Conservation (phyloP, 345 rosid species). For the Acer negundo region DNA sequence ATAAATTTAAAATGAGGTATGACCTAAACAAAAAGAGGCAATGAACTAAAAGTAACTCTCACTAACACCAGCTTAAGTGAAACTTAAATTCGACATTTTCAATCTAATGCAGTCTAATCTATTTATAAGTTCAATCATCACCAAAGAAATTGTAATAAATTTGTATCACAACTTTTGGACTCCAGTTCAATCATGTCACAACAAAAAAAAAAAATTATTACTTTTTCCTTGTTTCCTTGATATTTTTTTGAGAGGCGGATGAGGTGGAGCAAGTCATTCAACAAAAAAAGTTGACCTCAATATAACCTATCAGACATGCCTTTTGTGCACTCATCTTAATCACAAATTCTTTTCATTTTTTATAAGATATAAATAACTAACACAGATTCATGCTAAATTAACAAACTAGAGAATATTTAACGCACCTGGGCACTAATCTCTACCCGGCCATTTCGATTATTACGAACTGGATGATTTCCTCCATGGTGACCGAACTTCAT, state of each 20-base stretch:
- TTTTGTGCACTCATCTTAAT: too few species aligned
- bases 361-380: too few species aligned
- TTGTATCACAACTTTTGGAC: background rate
- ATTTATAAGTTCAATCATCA: background rate
- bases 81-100: background rate
- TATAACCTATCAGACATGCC: too few species aligned
- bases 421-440: constrained; percentile 95
- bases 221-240: too few species aligned
- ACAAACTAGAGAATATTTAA: background rate
- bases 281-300: too few species aligned
- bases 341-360: too few species aligned
- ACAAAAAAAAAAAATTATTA: too few species aligned
- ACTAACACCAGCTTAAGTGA: background rate
- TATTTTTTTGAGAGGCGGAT: too few species aligned
- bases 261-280: too few species aligned
- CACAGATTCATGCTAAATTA: background rate
- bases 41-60: background rate
- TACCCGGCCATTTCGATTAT: constrained; percentile 64
- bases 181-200: background rate
- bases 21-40: background rate
- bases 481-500: constrained; percentile 99
- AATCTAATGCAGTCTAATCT: background rate
- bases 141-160: background rate
- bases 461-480: constrained; percentile 91
- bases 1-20: constrained; percentile 17